Evolutionary conservation across 768 basidiomycete species (phyloP).

Genomic region (Kwoniella europaea): DNA sequence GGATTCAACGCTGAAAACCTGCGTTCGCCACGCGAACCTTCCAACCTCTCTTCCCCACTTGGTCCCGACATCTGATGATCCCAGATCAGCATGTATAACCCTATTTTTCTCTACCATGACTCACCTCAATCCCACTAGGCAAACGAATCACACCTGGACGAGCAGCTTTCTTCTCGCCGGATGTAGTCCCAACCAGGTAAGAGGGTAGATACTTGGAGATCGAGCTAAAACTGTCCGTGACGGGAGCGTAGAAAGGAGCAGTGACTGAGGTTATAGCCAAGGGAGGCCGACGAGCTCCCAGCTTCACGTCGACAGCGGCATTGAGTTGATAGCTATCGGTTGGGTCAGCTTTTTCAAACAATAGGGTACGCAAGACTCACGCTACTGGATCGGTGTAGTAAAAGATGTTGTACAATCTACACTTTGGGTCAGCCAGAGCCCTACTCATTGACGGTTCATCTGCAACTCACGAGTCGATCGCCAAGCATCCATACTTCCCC

Average conservation of each 20-base stretch:
- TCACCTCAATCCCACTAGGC: constrained; percentile 58
- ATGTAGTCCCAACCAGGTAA: constrained; percentile 30
- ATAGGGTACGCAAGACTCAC: too few relatives aligned
- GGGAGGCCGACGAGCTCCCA: constrained; percentile 43
- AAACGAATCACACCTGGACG: constrained; percentile 55
- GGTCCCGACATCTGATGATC: constrained; percentile 52
- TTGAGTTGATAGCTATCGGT: constrained; percentile 59
- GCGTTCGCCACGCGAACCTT: constrained; percentile 55
- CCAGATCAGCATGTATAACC: not conserved
- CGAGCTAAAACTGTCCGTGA: constrained; percentile 56
- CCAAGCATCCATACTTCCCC: constrained; percentile 61
- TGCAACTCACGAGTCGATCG: constrained; percentile 56
- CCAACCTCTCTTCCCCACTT: constrained; percentile 53
- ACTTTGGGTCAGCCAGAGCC: constrained; percentile 22
- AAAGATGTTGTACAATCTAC: constrained; percentile 61
- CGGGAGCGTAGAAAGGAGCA: constrained; percentile 53
- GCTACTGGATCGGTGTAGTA: constrained; percentile 61
- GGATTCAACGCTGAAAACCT: constrained; percentile 62
- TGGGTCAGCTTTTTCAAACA: too few relatives aligned
- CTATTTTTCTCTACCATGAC: not conserved
- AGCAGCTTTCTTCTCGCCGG: constrained; percentile 38
- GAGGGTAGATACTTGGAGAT: constrained; percentile 55
- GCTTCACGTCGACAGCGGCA: constrained; percentile 60
- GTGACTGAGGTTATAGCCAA: constrained; percentile 56
- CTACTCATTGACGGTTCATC: constrained; percentile 28